These are phyloP conservation scores for Podospora tetraspora DNA, from an alignment of 495 filamentous ascomycete species.

Conservation along the genomic window DNA sequence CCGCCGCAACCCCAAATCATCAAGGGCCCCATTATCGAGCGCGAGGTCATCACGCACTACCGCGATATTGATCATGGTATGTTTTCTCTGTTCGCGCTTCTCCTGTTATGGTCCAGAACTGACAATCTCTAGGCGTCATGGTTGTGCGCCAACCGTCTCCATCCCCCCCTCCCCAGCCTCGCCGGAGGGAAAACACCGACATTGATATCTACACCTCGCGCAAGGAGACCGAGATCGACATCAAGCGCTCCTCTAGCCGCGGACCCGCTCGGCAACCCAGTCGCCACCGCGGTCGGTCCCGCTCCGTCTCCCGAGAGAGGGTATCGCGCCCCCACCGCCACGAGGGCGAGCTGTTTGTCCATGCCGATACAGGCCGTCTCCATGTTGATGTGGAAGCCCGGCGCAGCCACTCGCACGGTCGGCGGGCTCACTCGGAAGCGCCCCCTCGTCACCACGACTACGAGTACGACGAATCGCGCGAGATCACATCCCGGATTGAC, in stretches of 20 bases:
- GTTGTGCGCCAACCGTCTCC: slow-evolving; percentile 42
- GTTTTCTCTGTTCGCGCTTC: slow-evolving; percentile 8
- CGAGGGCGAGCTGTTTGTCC: slow-evolving; percentile 38
- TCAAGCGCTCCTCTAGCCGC: slow-evolving; percentile 32
- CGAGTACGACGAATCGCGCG: slow-evolving; percentile 55
- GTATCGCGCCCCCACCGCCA: slow-evolving; percentile 22
- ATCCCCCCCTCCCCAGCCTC: slow-evolving; percentile 39
- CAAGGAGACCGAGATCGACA: slow-evolving; percentile 47
- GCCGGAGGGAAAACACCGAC: slow-evolving; percentile 34
- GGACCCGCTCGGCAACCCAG: background rate
- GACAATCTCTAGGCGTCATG: slow-evolving; percentile 34
- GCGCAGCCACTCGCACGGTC: slow-evolving; percentile 32
- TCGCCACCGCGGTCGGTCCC: slow-evolving; percentile 20
- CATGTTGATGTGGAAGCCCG: slow-evolving; percentile 47
- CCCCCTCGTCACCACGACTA: slow-evolving; percentile 37
- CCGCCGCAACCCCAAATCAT: slow-evolving; percentile 51
- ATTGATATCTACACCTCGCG: slow-evolving; percentile 50
- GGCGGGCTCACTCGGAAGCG: slow-evolving; percentile 45
- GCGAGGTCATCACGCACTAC: slow-evolving; percentile 81
- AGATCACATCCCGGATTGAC: slow-evolving; percentile 56
- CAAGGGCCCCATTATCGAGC: slow-evolving; percentile 64
- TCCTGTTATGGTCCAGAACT: background rate
- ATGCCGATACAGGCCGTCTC: slow-evolving; percentile 55
- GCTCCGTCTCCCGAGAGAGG: slow-evolving; percentile 31
- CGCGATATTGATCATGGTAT: slow-evolving; percentile 83